Evolutionary conservation across 139 green algal species (phyloP), one percentile per base, ranked within the genome.

Genomic region (Coelastrella sp.): DNA sequence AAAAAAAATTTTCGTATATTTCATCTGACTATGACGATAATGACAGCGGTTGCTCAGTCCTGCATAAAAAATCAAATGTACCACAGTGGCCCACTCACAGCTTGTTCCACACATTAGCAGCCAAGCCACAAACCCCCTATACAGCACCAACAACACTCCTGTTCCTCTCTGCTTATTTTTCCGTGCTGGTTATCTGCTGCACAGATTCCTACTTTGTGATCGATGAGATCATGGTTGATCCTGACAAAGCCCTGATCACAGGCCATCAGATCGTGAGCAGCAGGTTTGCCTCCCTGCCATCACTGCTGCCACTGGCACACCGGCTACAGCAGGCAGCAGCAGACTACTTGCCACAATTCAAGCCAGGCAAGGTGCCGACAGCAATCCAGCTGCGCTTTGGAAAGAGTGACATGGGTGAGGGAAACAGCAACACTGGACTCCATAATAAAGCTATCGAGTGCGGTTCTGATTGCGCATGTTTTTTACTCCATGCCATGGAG

Each of bases 321-420:
- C n/a, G 57, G 14, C 14, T 57, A 11, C 20, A 20, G 7, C 60
- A 75, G 19, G 59, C 59, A 6, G 60, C 60, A 12, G 60, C 14
- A 7, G 81, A 59, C 57, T 25, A 74, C 14, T 59, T 87, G 24
- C 84, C 84, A 5, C 20, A 9, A 7, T 22, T 89, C 8, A 80
- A 20, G 8, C 11, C 59, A 14, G 66, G 22, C 11, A 58, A 49
- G 5, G 84, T 89, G 66, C 27, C 84, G 0, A 89, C 84, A 80
- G 49, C 68, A 24, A 63, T 89, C 3, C 84, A 89, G 84, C 65
- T 89, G 65, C 65, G 84, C 17, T 82, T 89, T 81, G 84, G 84
- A 27, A 89, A 89, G 84, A 89, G 22, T 19, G 84, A 89, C 56
- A 68, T 68, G 11, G 84, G 84, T 89, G 66, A 63, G 63, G 35